These are phyloP conservation scores for Phycomyces blakesleeanus DNA, from an alignment of 192 early-diverging fungal species.

Conservation along the genomic window DNA sequence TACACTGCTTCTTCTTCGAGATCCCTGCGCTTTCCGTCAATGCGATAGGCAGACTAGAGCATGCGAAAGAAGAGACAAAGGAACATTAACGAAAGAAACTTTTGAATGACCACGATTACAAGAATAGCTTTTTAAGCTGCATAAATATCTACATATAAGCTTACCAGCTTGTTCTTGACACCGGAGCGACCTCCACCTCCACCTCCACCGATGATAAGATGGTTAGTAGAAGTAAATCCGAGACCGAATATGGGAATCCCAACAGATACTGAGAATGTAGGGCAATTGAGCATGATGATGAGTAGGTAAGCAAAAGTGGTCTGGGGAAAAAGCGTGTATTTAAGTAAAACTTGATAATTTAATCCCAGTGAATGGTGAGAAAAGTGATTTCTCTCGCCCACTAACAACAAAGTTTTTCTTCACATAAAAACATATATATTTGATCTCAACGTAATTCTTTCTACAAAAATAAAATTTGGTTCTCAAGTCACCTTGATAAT, in stretches of 20 bases:
- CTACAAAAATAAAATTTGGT: too few relatives aligned
- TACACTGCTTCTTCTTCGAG: constrained; percentile 30
- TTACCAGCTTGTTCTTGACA: constrained; percentile 85
- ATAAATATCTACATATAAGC: constrained; percentile 7
- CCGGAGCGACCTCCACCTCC: constrained; percentile 78
- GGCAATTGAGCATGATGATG: constrained; percentile 10
- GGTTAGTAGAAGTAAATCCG: constrained; percentile 51
- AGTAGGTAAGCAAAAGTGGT: neutral
- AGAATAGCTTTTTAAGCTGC: neutral
- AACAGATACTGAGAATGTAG: constrained; percentile 40
- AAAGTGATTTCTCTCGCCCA: too few relatives aligned
- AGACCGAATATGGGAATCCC: constrained; percentile 63
- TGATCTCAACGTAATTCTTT: too few relatives aligned
- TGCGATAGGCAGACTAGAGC: constrained; percentile 47
- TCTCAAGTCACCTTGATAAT: too few relatives aligned
- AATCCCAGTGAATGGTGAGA: neutral
- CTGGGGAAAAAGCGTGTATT: neutral
- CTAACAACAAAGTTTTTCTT: too few relatives aligned
- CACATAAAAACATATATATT: too few relatives aligned
- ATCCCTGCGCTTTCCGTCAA: constrained; percentile 38
- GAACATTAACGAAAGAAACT: neutral
- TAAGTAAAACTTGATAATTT: neutral
- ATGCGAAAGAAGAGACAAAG: too few relatives aligned
- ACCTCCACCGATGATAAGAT: constrained; percentile 78
- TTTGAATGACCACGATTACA: neutral